phyloP scores from a whole-genome alignment of 2,329 filamentous ascomycete species.

The Pseudogymnoascus verrucosus region DNA sequence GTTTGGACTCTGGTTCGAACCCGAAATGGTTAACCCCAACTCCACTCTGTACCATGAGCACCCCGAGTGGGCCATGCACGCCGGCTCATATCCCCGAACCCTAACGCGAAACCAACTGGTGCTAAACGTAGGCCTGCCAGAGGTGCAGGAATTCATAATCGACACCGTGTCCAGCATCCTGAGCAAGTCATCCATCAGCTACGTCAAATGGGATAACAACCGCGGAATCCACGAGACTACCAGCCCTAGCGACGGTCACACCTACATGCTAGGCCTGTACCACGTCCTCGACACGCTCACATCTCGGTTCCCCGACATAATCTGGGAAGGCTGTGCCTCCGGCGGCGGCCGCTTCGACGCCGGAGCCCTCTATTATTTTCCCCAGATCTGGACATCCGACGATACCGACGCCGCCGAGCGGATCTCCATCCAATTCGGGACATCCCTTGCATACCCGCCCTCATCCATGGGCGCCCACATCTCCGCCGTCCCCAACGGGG shows the following conservation, averaged over 20 bases:
- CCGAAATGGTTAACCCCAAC: slow-evolving; percentile 59
- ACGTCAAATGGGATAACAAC: background rate
- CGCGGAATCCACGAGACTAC: background rate
- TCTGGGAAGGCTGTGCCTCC: background rate
- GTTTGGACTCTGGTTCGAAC: slow-evolving; percentile 61
- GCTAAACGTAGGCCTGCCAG: background rate
- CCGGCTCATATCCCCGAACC: slow-evolving; percentile 43
- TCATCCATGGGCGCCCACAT: slow-evolving; percentile 60
- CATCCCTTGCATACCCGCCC: slow-evolving; percentile 53
- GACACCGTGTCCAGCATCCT: background rate
- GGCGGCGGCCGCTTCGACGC: background rate
- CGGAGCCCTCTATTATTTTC: background rate
- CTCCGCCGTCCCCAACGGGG: slow-evolving; percentile 50
- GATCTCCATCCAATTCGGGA: slow-evolving; percentile 55
- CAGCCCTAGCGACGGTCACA: background rate
- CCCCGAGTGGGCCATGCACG: slow-evolving; percentile 56
- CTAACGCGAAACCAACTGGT: background rate
- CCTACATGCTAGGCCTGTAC: background rate
- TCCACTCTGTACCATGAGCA: slow-evolving; percentile 53
- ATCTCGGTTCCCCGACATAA: background rate
- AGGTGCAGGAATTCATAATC: background rate
- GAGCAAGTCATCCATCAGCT: background rate
- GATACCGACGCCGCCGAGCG: slow-evolving; percentile 56
- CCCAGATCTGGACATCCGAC: slow-evolving; percentile 51
- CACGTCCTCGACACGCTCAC: background rate